phyloP scores from a whole-genome alignment of 805 yeast species.

The Metschnikowia kofuensis region DNA sequence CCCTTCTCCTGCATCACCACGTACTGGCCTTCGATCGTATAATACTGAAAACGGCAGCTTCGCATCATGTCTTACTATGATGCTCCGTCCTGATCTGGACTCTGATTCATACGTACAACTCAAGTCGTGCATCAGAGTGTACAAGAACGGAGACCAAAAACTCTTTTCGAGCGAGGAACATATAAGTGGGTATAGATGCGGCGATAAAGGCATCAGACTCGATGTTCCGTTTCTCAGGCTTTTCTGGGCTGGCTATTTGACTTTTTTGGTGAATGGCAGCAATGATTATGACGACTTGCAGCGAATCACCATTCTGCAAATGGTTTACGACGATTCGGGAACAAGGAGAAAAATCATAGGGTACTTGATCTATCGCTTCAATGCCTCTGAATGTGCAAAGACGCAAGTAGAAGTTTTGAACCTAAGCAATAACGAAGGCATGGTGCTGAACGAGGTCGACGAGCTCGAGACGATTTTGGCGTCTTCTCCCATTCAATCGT shows the following conservation, averaged over 20 bases:
- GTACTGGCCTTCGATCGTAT: slow-evolving; percentile 13
- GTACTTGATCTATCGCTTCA: slow-evolving; percentile 13
- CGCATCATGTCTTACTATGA: slow-evolving; percentile 11
- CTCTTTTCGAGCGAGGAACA: slow-evolving; percentile 26
- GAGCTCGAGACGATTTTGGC: slow-evolving; percentile 40
- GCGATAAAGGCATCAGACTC: slow-evolving; percentile 20
- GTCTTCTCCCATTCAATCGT: slow-evolving; percentile 35
- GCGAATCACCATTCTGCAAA: slow-evolving; percentile 29
- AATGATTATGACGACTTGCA: slow-evolving; percentile 15
- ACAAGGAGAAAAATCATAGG: slow-evolving; percentile 4
- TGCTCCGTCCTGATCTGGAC: slow-evolving; percentile 1
- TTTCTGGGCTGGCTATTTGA: slow-evolving; percentile 39
- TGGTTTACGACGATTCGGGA: slow-evolving; percentile 24
- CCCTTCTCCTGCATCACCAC: slow-evolving; percentile 17
- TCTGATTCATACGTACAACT: slow-evolving; percentile 18
- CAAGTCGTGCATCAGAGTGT: slow-evolving; percentile 29
- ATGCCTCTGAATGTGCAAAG: slow-evolving; percentile 1
- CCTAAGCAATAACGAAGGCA: too few relatives aligned
- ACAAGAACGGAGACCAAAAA: slow-evolving; percentile 16
- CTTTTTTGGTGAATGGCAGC: slow-evolving; percentile 33
- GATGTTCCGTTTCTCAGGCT: slow-evolving; percentile 36
- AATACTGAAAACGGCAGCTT: slow-evolving; percentile 15
- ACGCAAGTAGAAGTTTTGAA: slow-evolving; percentile 3
- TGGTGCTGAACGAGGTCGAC: slow-evolving; percentile 17
- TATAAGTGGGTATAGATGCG: slow-evolving; percentile 30